Evolutionary conservation across 2,329 filamentous ascomycete genomes (phyloP).

Genomic region (Basipetospora chlamydospora): DNA sequence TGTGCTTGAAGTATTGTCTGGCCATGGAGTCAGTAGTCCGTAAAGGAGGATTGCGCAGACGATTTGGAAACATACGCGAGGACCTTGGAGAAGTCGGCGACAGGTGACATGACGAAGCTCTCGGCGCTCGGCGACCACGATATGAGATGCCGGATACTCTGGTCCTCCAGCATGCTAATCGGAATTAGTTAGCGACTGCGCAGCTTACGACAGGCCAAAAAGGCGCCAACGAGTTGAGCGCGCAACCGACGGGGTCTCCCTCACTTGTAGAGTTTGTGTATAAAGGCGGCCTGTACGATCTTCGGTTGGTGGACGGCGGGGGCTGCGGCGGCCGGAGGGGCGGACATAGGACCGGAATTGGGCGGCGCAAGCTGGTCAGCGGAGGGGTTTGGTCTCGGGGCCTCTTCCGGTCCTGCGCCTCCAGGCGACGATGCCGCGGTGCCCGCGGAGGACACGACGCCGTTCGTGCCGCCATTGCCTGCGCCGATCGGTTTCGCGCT

Average conservation of each 20-base stretch:
- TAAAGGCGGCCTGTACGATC: slow-evolving; percentile 95
- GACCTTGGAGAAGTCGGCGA: slow-evolving; percentile 94
- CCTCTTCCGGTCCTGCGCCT: too few relatives aligned
- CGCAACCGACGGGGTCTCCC: neutral
- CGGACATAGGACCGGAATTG: slow-evolving; percentile 30
- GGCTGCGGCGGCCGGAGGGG: slow-evolving; percentile 41
- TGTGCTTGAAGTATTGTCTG: slow-evolving; percentile 98
- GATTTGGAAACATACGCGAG: slow-evolving; percentile 58
- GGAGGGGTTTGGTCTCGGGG: too few relatives aligned
- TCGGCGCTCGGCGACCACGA: slow-evolving; percentile 90
- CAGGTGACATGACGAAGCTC: slow-evolving; percentile 98
- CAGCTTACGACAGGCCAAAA: too few relatives aligned
- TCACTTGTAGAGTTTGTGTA: slow-evolving; percentile 97
- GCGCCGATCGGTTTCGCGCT: slow-evolving; percentile 21
- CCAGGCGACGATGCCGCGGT: slow-evolving; percentile 11
- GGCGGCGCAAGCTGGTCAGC: slow-evolving; percentile 8
- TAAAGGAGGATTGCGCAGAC: neutral
- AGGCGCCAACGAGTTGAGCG: too few relatives aligned
- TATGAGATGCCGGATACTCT: slow-evolving; percentile 83
- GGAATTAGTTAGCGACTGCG: slow-evolving; percentile 12
- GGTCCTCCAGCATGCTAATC: slow-evolving; percentile 86
- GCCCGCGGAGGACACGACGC: neutral
- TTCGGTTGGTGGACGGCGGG: slow-evolving; percentile 84
- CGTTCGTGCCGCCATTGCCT: slow-evolving; percentile 14
- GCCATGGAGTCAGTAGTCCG: slow-evolving; percentile 1